Base-by-base conservation (phyloP, 768 basidiomycete species). In the Trametes sanguinea region DNA sequence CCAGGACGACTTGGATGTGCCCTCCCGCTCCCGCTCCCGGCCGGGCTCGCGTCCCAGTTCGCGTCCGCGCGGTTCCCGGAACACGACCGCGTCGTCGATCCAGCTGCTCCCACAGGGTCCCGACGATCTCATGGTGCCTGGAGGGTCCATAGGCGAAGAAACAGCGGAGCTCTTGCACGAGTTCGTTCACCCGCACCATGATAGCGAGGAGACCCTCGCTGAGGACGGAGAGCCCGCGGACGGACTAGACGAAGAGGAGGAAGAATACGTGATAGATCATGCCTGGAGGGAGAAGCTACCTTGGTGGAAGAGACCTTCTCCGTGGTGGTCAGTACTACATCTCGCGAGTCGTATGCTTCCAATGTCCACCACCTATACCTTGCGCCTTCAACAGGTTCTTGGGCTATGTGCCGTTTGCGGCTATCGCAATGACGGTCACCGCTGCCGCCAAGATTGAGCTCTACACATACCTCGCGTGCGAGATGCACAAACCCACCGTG, bases 281-380 rank as follows among this genome's bases (percentile, higher is more conserved):
- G 57, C 69, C 14, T 55, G 67, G 64, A 63, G 74, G 63, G 68
- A 71, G 60, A 64, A 43, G 3, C 76, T 80, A 48, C 86, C 89
- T 3, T 92, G 90, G 90, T 92, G 87, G 83, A 90, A 78, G 74
- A 76, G 81, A 44, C 89, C 91, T 3, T 90, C 90, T 0, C 80
- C 89, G 0, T 81, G 78, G 76, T 92, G 90, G 92, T 91, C 64
- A 66, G 84, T 75, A 13, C 9, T 32, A 33, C 37, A 22, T 30
- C 40, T 37, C 40, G 33, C 39, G n/a, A 45, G 32, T 17, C n/a
- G 37, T 30, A 27, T 39, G 45, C 22, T 37, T 22, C 14, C 54
- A 11, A 39, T 44, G 33, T 22, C 59, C 45, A 42, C 16, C 42
- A 13, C 6, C 13, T 11, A 16, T 27, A 46, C 14, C 13, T 32